phyloP scores from a whole-genome alignment of 192 early-diverging fungal species.

The Umbelopsis ramanniana region DNA sequence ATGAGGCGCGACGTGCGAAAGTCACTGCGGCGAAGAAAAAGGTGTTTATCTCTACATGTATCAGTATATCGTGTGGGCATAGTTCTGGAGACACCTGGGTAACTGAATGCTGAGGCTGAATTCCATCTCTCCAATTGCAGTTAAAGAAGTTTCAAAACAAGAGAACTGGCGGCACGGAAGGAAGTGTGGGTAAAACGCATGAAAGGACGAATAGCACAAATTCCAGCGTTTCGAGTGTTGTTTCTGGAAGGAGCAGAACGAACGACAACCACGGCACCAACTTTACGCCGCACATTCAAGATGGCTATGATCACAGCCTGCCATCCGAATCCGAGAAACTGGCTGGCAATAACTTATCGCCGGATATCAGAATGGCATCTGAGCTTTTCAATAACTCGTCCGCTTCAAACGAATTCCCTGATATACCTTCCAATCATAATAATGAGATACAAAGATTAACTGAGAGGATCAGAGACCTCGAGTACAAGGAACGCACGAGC shows the following conservation, averaged over 20 bases:
- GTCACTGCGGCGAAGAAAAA: slow-evolving; percentile 8
- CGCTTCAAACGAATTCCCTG: background rate
- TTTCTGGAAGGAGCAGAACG: background rate
- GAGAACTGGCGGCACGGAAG: background rate
- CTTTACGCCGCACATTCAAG: background rate
- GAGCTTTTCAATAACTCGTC: background rate
- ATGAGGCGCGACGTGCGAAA: slow-evolving; percentile 22
- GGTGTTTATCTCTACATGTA: background rate
- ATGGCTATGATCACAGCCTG: background rate
- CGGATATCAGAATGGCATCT: background rate
- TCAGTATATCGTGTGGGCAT: background rate
- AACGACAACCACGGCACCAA: background rate
- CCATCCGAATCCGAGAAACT: background rate
- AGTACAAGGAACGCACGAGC: background rate
- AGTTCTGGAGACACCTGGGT: background rate
- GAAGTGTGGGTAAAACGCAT: background rate
- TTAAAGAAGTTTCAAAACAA: slow-evolving; percentile 16
- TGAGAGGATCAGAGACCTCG: slow-evolving; percentile 2
- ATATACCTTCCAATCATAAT: background rate
- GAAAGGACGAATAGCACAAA: background rate
- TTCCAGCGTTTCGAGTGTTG: background rate
- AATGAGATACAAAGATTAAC: background rate
- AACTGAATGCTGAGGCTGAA: background rate
- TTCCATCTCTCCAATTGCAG: background rate
- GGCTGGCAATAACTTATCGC: background rate